Evolutionary conservation across 331 rosid genomes (phyloP).

Genomic region (Quercus phellos): DNA sequence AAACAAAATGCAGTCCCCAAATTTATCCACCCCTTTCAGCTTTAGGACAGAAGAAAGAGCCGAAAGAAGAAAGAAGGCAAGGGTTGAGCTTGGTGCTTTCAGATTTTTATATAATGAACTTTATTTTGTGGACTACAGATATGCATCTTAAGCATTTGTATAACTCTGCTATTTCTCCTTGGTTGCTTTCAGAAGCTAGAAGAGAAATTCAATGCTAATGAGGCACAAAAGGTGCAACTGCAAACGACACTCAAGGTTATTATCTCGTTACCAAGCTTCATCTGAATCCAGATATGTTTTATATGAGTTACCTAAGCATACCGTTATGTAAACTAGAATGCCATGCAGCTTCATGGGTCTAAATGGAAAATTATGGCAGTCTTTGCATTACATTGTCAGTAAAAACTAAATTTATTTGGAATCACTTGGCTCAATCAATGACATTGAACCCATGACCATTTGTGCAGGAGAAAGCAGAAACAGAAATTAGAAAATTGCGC

Average conservation of each 20-base stretch:
- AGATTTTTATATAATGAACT: not conserved
- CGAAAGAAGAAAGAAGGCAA: conserved; percentile 82
- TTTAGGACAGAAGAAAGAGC: conserved; percentile 91
- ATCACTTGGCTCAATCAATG: not conserved
- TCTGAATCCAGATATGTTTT: not conserved
- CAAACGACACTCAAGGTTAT: conserved; percentile 66
- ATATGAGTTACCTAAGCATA: no score
- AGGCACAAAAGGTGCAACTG: conserved; percentile 49
- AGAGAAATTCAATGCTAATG: conserved; percentile 81
- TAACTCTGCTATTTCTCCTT: not conserved
- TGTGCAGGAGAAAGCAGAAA: conserved; percentile 68
- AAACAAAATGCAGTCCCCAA: conserved; percentile 59
- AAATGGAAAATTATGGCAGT: no score
- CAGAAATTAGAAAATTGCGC: conserved; percentile 60
- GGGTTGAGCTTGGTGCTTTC: conserved; percentile 6
- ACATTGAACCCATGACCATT: not conserved
- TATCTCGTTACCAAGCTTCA: not conserved
- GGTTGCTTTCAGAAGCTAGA: conserved; percentile 67
- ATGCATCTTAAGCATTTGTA: conserved; percentile 1
- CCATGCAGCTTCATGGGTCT: not conserved
- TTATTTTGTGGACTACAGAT: not conserved
- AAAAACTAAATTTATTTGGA: not conserved
- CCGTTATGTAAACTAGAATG: not conserved
- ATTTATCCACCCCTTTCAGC: conserved; percentile 68
- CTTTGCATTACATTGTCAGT: no score